phyloP scores from a whole-genome alignment of 805 yeast genomes.

The Lachancea sp. region DNA sequence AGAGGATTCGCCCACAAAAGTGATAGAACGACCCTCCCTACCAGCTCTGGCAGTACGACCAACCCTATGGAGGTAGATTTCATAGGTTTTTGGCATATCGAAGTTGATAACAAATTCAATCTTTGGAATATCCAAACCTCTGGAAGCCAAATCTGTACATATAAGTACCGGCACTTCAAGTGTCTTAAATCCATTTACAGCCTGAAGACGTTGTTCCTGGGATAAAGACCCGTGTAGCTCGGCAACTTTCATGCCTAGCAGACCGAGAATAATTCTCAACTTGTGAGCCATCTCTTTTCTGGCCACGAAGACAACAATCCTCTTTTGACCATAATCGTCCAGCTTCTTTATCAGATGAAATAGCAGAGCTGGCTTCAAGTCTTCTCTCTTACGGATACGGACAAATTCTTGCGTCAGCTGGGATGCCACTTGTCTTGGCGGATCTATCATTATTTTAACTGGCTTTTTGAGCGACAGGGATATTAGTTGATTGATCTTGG shows the following conservation, averaged over 20 bases:
- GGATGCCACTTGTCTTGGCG: constrained; percentile 91
- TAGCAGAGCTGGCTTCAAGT: constrained; percentile 74
- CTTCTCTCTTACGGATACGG: constrained; percentile 85
- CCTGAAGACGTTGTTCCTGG: constrained; percentile 88
- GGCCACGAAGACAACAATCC: constrained; percentile 86
- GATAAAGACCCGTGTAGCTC: constrained; percentile 79
- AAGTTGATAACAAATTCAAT: constrained; percentile 90
- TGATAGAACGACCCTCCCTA: constrained; percentile 85
- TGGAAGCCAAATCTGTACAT: constrained; percentile 97
- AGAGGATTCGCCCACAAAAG: constrained; percentile 90
- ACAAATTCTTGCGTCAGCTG: constrained; percentile 91
- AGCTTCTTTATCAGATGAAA: constrained; percentile 62
- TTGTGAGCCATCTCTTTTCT: constrained; percentile 88
- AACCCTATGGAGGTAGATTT: constrained; percentile 90
- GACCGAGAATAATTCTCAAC: constrained; percentile 67
- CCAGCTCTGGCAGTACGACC: constrained; percentile 99
- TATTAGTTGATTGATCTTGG: constrained; percentile 79
- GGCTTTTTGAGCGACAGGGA: constrained; percentile 86
- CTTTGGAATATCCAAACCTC: constrained; percentile 98
- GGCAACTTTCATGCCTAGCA: constrained; percentile 68
- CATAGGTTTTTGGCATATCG: constrained; percentile 93
- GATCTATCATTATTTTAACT: constrained; percentile 90
- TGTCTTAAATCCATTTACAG: constrained; percentile 75
- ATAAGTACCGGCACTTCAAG: constrained; percentile 78
- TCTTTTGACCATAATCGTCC: constrained; percentile 53